A percentile compares a stretch with the other conserved stretches of the same genome.
Evolutionary conservation across 495 filamentous ascomycete genomes (phyloP).

Genomic region (Tirmania nivea): DNA sequence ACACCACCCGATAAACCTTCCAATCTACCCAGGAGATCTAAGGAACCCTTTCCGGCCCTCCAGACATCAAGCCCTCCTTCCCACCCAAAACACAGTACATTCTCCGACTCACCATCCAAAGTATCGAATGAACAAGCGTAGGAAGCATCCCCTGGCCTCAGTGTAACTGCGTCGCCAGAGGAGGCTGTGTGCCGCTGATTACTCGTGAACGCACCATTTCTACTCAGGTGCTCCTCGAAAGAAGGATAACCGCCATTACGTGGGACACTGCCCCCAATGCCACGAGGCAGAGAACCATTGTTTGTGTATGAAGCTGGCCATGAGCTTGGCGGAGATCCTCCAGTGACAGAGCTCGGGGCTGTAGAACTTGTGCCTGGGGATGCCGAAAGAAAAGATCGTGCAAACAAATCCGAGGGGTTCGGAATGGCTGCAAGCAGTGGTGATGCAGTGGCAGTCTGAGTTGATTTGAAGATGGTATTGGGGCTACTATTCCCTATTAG

Average conservation of each 20-base stretch:
- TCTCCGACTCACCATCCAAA: conserved; percentile 15
- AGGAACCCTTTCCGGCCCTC: conserved; percentile 13
- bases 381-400: conserved; percentile 16
- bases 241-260: conserved; percentile 16
- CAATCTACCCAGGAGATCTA: conserved; percentile 16
- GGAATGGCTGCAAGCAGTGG: conserved; percentile 17
- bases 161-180: conserved; percentile 1
- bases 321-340: conserved; percentile 15
- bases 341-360: conserved; percentile 10
- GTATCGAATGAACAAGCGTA: conserved; percentile 18
- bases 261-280: conserved; percentile 6
- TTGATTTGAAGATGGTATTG: neutral
- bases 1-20: conserved; percentile 17
- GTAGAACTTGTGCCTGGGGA: conserved; percentile 2
- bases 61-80: conserved; percentile 19
- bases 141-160: conserved; percentile 12
- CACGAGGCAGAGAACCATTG: conserved; percentile 8
- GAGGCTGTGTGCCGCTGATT: conserved; percentile 11
- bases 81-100: conserved; percentile 18
- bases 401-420: conserved; percentile 13
- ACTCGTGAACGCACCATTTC: conserved; percentile 6
- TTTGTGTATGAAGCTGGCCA: conserved; percentile 14
- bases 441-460: conserved; percentile 5
- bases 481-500: neutral
- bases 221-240: conserved; percentile 17